Evolutionary conservation across 192 early-diverging fungal species (phyloP).

Genomic region (Mycoemilia scoparia): DNA sequence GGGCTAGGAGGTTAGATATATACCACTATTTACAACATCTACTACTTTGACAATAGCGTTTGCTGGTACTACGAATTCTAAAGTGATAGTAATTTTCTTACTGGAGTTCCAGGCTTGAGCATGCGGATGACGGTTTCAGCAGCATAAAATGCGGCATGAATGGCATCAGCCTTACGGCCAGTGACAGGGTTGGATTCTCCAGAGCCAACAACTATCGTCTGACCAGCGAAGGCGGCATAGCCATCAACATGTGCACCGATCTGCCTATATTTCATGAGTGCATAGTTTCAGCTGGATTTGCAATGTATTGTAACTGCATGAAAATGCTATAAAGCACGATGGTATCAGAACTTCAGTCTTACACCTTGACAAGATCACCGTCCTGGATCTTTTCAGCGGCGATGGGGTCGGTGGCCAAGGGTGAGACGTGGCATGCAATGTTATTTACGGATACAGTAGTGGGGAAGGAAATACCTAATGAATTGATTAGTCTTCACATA

Average conservation of each 20-base stretch:
- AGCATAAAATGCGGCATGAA: conserved; percentile 71
- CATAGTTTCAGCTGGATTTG: too few species aligned
- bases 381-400: conserved; percentile 36
- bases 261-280: too few species aligned
- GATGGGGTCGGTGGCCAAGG: conserved; percentile 41
- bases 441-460: conserved; percentile 74
- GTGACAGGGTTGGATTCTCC: conserved; percentile 39
- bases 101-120: conserved; percentile 68
- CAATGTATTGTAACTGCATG: too few species aligned
- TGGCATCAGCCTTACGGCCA: conserved; percentile 70
- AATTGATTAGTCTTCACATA: conserved; percentile 16
- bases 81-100: too few species aligned
- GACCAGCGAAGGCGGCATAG: conserved; percentile 58
- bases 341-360: neutral
- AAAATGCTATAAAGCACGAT: neutral
- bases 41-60: neutral
- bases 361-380: conserved; percentile 79
- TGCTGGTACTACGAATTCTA: conserved; percentile 3
- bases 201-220: conserved; percentile 73
- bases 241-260: conserved; percentile 87
- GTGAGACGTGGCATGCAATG: conserved; percentile 67
- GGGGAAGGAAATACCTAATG: conserved; percentile 75
- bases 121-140: conserved; percentile 69
- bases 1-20: neutral
- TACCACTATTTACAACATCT: too few species aligned